A percentile compares a stretch with the other conserved stretches of the same genome.
phyloP scores from a whole-genome alignment of 148 eudicot species.

The Camellia sinensis region DNA sequence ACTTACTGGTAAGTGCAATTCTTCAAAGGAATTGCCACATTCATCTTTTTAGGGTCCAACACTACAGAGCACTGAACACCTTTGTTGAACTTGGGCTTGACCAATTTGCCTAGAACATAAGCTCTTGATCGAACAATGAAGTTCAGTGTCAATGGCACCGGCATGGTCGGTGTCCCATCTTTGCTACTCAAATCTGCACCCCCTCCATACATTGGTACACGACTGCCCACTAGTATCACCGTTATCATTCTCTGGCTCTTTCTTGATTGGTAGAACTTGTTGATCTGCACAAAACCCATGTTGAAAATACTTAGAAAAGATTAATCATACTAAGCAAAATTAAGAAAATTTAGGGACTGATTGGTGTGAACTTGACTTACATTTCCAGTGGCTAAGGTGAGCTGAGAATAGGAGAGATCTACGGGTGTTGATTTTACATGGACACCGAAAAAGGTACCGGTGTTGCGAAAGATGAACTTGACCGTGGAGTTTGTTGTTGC shows the following conservation, averaged over 20 bases:
- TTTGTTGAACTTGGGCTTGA: conserved; percentile 74
- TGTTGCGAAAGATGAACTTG: conserved; percentile 54
- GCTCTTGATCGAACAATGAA: conserved; percentile 67
- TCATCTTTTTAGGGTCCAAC: conserved; percentile 70
- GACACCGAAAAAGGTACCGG: conserved; percentile 84
- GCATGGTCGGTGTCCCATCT: conserved; percentile 33
- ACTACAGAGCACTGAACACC: conserved; percentile 42
- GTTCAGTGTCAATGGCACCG: conserved; percentile 52
- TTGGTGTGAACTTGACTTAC: conserved; percentile 34
- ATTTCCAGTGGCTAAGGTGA: conserved; percentile 58
- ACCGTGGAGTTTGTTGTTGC: conserved; percentile 69
- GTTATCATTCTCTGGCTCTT: conserved; percentile 51
- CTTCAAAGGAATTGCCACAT: conserved; percentile 43
- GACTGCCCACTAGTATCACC: conserved; percentile 43
- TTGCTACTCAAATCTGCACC: conserved; percentile 46
- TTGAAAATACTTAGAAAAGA: neutral
- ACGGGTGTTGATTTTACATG: conserved; percentile 75
- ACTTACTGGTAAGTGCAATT: conserved; percentile 40
- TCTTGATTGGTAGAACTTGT: conserved; percentile 62
- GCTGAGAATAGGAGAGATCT: conserved; percentile 44
- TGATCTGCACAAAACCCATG: conserved; percentile 35
- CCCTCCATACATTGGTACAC: conserved; percentile 71
- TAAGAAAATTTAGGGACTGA: neutral
- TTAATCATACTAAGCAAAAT: neutral
- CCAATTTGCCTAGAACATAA: conserved; percentile 72